Evolutionary conservation across 202 grass and related monocot species (phyloP).

Genomic region (Brachypodium distachyon): DNA sequence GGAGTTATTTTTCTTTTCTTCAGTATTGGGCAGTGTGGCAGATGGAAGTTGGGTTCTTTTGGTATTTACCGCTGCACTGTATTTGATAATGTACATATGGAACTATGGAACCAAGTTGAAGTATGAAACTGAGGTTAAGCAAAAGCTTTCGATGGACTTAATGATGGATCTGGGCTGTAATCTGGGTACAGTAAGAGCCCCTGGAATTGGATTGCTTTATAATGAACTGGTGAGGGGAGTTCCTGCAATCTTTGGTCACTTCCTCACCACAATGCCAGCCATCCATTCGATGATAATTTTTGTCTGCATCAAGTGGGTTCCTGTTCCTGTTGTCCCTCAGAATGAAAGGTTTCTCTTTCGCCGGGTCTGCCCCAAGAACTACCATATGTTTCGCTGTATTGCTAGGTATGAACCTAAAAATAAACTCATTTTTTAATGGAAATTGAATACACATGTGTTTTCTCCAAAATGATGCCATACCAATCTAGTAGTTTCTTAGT

Average conservation of each 20-base stretch:
- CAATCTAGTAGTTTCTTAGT: not conserved
- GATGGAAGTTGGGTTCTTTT: slow-evolving; percentile 96
- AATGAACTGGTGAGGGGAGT: slow-evolving; percentile 92
- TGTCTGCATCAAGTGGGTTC: slow-evolving; percentile 97
- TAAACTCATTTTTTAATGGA: not conserved
- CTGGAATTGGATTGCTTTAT: slow-evolving; percentile 91
- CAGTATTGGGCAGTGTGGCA: slow-evolving; percentile 64
- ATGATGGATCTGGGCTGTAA: slow-evolving; percentile 70
- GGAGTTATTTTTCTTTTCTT: slow-evolving; percentile 94
- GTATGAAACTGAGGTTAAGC: slow-evolving; percentile 96
- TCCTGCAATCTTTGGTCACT: slow-evolving; percentile 96
- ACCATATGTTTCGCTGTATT: slow-evolving; percentile 97
- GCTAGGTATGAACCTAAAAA: slow-evolving; percentile 49
- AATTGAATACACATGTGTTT: not conserved
- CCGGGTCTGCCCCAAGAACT: slow-evolving; percentile 84
- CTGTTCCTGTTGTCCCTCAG: slow-evolving; percentile 92
- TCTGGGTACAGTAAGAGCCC: slow-evolving; percentile 87
- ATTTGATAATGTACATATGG: slow-evolving; percentile 88
- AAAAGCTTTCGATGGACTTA: slow-evolving; percentile 89
- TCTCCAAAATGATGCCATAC: not conserved
- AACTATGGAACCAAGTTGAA: slow-evolving; percentile 94
- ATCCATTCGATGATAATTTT: slow-evolving; percentile 99
- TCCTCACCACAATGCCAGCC: slow-evolving; percentile 81
- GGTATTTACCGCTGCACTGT: slow-evolving; percentile 71
- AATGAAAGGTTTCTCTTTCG: slow-evolving; percentile 93